Percentiles rank a stretch among this genome's conserved stretches.
phyloP scores from a whole-genome alignment of 257 asterid species.

The Nicotiana tomentosiformis region DNA sequence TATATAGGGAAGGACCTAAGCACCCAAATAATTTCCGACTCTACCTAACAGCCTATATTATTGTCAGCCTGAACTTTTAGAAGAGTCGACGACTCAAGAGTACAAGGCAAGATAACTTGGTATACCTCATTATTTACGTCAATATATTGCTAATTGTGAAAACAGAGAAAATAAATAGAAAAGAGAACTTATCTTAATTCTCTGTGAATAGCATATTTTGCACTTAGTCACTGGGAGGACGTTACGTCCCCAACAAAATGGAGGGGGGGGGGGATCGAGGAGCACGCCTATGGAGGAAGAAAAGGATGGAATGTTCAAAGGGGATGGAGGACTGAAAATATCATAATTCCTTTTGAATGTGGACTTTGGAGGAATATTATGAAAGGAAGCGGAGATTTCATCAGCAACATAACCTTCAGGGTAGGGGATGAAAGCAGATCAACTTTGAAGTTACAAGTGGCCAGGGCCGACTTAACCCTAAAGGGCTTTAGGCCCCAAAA shows the following conservation, averaged over 20 bases:
- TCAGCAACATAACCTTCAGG: background rate
- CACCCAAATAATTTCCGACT: too few species aligned
- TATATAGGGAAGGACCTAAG: too few species aligned
- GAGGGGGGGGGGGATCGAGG: background rate
- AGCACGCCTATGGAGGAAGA: too few species aligned
- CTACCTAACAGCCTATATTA: too few species aligned
- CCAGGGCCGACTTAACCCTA: too few species aligned
- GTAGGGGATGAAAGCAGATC: background rate
- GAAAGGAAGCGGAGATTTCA: background rate
- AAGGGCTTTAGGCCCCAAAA: too few species aligned
- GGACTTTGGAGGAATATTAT: background rate
- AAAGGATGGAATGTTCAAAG: background rate
- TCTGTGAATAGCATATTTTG: background rate
- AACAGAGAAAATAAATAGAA: background rate
- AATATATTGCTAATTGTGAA: background rate
- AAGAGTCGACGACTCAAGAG: too few species aligned
- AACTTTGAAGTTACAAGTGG: background rate
- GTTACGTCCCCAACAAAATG: background rate
- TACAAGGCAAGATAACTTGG: background rate
- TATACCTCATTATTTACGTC: background rate
- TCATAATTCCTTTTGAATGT: background rate
- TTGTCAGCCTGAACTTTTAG: too few species aligned
- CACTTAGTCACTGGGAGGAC: background rate
- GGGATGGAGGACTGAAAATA: background rate
- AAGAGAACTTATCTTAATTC: background rate